phyloP scores from a whole-genome alignment of 164 flowering plant genomes.

The Cinnamomum chago region DNA sequence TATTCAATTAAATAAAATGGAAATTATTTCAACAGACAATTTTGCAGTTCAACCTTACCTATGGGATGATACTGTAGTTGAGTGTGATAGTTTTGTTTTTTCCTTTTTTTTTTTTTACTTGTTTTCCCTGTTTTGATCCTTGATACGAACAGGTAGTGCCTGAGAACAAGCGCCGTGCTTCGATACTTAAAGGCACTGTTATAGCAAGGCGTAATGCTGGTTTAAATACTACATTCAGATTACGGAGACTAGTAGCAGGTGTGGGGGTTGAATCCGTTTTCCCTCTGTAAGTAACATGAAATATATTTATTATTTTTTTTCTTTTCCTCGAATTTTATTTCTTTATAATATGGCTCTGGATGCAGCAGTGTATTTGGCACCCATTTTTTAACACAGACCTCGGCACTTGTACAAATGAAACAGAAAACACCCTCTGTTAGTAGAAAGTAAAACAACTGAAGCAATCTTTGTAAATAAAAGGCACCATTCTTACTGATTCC shows the following conservation, averaged over 20 bases:
- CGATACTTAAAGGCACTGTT: slow-evolving; percentile 73
- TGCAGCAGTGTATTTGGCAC: too few relatives aligned
- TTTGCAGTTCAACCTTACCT: too few relatives aligned
- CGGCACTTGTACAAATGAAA: too few relatives aligned
- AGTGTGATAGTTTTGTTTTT: not conserved
- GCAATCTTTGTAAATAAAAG: too few relatives aligned
- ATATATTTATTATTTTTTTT: not conserved
- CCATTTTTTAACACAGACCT: too few relatives aligned
- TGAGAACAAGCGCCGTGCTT: slow-evolving; percentile 85
- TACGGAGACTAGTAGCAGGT: slow-evolving; percentile 87
- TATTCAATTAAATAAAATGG: too few relatives aligned
- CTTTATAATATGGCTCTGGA: too few relatives aligned
- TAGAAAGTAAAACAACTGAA: too few relatives aligned
- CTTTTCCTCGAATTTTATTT: not conserved
- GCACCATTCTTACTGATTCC: too few relatives aligned
- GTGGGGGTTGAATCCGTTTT: slow-evolving; percentile 85
- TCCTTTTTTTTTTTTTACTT: too few relatives aligned
- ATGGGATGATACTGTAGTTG: not conserved
- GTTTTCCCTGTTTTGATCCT: slow-evolving; percentile 9
- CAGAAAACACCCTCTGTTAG: too few relatives aligned
- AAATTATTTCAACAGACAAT: too few relatives aligned
- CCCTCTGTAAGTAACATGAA: slow-evolving; percentile 61
- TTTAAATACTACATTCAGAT: slow-evolving; percentile 68
- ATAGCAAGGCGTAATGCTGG: slow-evolving; percentile 97
- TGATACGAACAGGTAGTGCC: slow-evolving; percentile 76